These are phyloP conservation scores for Canavalia gladiata DNA, from an alignment of 306 rosid species.

Conservation along the genomic window DNA sequence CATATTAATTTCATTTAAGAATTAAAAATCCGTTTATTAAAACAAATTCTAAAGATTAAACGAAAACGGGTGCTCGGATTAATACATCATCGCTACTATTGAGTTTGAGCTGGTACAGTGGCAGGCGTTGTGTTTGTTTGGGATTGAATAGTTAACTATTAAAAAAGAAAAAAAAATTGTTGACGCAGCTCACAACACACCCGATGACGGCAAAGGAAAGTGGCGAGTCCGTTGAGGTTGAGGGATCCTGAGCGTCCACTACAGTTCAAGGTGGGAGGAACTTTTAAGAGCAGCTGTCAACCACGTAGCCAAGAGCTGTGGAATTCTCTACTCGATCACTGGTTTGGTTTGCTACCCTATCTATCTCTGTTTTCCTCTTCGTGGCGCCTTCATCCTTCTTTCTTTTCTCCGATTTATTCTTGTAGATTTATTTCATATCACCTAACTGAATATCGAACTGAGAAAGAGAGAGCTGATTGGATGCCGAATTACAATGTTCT, in stretches of 20 bases:
- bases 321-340: conserved; percentile 43
- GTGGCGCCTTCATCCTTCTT: conserved; percentile 22
- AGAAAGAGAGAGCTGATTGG: conserved; percentile 12
- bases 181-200: conserved; percentile 33
- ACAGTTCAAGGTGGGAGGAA: conserved; percentile 26
- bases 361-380: conserved; percentile 2
- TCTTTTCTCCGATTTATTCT: conserved; percentile 39
- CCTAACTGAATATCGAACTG: not conserved
- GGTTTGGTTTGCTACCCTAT: conserved; percentile 41
- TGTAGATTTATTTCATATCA: conserved; percentile 10
- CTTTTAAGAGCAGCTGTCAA: conserved; percentile 30
- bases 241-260: conserved; percentile 53
- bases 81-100: not conserved
- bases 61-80: not conserved
- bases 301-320: conserved; percentile 32
- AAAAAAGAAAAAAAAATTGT: not conserved
- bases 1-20: no score
- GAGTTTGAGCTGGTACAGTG: conserved; percentile 39
- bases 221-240: conserved; percentile 49
- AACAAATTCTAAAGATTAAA: no score
- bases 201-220: conserved; percentile 52
- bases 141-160: not conserved
- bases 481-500: conserved; percentile 1
- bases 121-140: conserved; percentile 34
- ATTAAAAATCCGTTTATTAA: no score